Conservation (phyloP, 495 filamentous ascomycete genomes). For the Podospora anserina region DNA sequence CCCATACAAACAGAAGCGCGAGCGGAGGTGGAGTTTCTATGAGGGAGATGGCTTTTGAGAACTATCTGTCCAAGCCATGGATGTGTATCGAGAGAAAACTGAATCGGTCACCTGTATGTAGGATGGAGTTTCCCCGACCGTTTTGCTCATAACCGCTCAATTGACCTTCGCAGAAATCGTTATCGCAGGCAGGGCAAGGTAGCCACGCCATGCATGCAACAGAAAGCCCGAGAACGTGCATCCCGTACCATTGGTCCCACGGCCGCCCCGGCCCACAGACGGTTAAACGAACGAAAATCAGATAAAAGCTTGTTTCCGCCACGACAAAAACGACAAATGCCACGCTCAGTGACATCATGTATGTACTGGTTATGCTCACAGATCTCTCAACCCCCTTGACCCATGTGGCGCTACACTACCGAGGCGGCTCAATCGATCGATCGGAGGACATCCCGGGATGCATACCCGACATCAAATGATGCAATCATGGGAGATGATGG, state of each 20-base stretch:
- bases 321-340: not conserved
- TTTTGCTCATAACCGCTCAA: no score
- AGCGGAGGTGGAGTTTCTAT: no score
- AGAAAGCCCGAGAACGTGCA: not conserved
- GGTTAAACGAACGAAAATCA: not conserved
- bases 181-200: not conserved
- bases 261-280: not conserved
- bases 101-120: no score
- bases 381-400: not conserved
- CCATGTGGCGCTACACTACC: not conserved
- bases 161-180: not conserved
- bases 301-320: conserved; percentile 5
- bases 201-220: not conserved
- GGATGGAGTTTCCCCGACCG: no score
- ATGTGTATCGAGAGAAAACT: no score
- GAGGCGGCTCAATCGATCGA: not conserved
- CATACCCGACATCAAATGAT: not conserved
- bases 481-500: not conserved
- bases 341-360: not conserved
- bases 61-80: no score
- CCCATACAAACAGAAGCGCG: no score
- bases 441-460: not conserved
- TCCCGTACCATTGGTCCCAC: not conserved
- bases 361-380: not conserved
- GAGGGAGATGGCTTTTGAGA: no score